These are phyloP conservation scores for Boechera retrofracta DNA, from an alignment of 345 rosid genomes.

Conservation along the genomic window DNA sequence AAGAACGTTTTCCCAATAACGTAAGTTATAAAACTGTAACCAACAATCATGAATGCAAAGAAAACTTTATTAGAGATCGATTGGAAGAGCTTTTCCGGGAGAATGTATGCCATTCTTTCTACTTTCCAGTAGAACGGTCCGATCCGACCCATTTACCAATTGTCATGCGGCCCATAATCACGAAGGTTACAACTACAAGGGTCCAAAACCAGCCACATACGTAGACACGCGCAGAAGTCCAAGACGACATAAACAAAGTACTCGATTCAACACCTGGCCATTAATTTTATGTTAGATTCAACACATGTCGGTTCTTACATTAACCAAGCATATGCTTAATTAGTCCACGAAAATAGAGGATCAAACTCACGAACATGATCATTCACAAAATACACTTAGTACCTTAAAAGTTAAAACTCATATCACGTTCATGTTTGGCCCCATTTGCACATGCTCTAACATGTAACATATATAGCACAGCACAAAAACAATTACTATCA, in stretches of 20 bases:
- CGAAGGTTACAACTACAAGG: neutral
- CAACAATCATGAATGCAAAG: neutral
- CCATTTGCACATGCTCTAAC: conserved; percentile 34
- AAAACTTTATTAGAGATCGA: neutral
- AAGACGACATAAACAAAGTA: neutral
- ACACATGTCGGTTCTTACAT: neutral
- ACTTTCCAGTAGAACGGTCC: neutral
- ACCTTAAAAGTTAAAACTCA: neutral
- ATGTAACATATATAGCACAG: neutral
- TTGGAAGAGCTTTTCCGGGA: neutral
- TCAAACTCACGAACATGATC: conserved; percentile 23
- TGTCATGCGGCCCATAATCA: neutral
- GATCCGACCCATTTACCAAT: neutral
- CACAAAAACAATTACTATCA: conserved; percentile 5
- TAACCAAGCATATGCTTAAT: neutral
- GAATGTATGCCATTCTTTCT: neutral
- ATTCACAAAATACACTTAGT: conserved; percentile 1
- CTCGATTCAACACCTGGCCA: conserved; percentile 10
- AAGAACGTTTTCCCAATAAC: neutral
- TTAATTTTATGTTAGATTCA: neutral
- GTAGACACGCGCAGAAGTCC: neutral
- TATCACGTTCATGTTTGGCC: conserved; percentile 19
- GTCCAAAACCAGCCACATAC: neutral
- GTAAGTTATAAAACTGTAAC: neutral
- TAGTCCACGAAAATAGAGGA: neutral